Conservation (phyloP, 2,329 filamentous ascomycete species). For the Rutstroemia sp. region DNA sequence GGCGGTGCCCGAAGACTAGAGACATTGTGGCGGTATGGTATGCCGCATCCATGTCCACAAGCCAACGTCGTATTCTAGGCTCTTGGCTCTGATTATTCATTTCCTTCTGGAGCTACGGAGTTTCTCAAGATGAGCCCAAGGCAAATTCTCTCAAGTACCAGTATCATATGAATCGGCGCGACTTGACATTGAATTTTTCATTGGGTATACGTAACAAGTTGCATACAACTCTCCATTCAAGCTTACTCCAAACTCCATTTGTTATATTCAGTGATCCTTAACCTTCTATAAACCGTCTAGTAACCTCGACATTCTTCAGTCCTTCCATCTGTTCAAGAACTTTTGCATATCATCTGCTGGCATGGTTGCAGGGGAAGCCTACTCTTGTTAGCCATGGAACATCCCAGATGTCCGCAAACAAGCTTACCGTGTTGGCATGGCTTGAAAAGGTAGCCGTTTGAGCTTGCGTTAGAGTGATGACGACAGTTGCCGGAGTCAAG, state of each 20-base stretch:
- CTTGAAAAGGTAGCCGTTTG: constrained; percentile 30
- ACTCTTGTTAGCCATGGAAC: constrained; percentile 13
- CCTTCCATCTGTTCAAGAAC: constrained; percentile 33
- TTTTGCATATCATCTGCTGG: constrained; percentile 31
- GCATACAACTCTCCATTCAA: constrained; percentile 3
- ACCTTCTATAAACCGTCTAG: not conserved
- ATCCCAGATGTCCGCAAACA: not conserved
- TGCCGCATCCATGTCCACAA: not conserved
- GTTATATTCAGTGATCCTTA: not conserved
- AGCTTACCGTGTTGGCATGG: constrained; percentile 31
- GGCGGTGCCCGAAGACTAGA: not conserved
- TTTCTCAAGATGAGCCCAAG: not conserved
- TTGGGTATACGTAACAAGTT: constrained; percentile 7
- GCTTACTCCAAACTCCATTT: constrained; percentile 5
- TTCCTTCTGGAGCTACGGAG: not conserved
- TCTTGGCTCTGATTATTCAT: not conserved
- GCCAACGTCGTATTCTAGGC: not conserved
- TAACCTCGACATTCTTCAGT: constrained; percentile 17
- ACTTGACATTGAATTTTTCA: constrained; percentile 6
- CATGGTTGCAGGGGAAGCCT: constrained; percentile 26
- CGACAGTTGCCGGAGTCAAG: constrained; percentile 25
- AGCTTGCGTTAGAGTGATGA: constrained; percentile 32
- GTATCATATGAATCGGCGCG: not conserved
- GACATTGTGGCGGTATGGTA: not conserved
- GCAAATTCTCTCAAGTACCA: not conserved